Conservation (phyloP, 306 rosid genomes). For the Trifolium pratense region DNA sequence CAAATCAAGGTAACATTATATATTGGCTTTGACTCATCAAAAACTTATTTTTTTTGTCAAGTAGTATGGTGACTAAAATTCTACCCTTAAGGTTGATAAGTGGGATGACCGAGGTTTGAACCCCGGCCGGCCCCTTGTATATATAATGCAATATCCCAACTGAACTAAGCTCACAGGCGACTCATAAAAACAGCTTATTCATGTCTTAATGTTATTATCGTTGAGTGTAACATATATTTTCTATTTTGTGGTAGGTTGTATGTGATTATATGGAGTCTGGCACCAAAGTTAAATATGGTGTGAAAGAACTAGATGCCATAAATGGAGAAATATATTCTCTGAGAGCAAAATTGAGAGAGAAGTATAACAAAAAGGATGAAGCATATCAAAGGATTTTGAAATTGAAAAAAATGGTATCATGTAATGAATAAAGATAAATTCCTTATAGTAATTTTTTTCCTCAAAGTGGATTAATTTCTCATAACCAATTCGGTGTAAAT, state of each 20-base stretch:
- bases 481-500: not conserved
- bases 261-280: not conserved
- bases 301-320: slow-evolving; percentile 3
- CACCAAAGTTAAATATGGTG: not conserved
- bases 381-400: slow-evolving; percentile 37
- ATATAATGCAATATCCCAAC: too few relatives aligned
- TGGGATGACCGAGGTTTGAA: too few relatives aligned
- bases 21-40: not conserved
- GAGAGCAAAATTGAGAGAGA: slow-evolving; percentile 27
- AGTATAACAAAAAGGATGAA: slow-evolving; percentile 23
- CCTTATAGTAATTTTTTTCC: not conserved
- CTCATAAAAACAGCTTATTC: too few relatives aligned
- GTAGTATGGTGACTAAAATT: too few relatives aligned
- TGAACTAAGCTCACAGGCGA: too few relatives aligned
- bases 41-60: too few relatives aligned
- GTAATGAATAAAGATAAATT: not conserved
- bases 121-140: too few relatives aligned
- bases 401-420: slow-evolving; percentile 17
- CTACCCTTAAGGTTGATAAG: too few relatives aligned
- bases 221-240: not conserved
- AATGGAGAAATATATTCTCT: slow-evolving; percentile 1
- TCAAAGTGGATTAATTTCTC: not conserved
- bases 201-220: not conserved
- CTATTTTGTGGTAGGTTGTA: not conserved
- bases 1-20: slow-evolving; percentile 30